Percentiles rank a stretch among this genome's conserved stretches.
Evolutionary conservation across 257 asterid genomes (phyloP).

Genomic region (Ilex aquifolium): DNA sequence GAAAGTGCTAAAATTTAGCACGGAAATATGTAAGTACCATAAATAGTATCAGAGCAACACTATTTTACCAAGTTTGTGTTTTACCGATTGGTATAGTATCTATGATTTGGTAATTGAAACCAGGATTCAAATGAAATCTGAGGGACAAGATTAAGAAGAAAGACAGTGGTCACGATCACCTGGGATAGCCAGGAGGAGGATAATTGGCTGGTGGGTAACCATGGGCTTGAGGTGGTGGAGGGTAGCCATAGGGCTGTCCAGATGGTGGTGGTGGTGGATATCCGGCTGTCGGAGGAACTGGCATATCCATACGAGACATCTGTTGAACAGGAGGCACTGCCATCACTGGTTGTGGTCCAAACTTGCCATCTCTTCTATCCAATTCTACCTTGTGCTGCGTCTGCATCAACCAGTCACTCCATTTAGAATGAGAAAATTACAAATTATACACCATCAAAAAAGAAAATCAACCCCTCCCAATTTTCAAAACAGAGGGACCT

Average conservation of each 20-base stretch:
- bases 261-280: slow-evolving; percentile 22
- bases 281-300: slow-evolving; percentile 22
- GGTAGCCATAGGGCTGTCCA: slow-evolving; percentile 13
- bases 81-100: too few relatives aligned
- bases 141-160: too few relatives aligned
- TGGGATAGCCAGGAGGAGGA: neutral
- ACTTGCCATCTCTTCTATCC: slow-evolving; percentile 39
- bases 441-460: neutral
- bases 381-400: slow-evolving; percentile 40
- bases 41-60: too few relatives aligned
- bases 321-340: slow-evolving; percentile 29
- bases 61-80: too few relatives aligned
- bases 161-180: too few relatives aligned
- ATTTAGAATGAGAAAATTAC: neutral
- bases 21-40: too few relatives aligned
- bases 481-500: too few relatives aligned
- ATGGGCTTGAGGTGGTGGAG: slow-evolving; percentile 7
- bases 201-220: slow-evolving; percentile 20
- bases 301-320: slow-evolving; percentile 36
- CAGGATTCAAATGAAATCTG: too few relatives aligned
- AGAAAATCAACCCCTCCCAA: neutral
- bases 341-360: slow-evolving; percentile 22
- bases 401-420: slow-evolving; percentile 9
- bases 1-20: too few relatives aligned
- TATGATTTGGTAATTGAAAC: too few relatives aligned